Evolutionary conservation across 2,329 filamentous ascomycete genomes (phyloP), one percentile per base, ranked within the genome.

Genomic region (Aspergillus brunneoviolaceus): DNA sequence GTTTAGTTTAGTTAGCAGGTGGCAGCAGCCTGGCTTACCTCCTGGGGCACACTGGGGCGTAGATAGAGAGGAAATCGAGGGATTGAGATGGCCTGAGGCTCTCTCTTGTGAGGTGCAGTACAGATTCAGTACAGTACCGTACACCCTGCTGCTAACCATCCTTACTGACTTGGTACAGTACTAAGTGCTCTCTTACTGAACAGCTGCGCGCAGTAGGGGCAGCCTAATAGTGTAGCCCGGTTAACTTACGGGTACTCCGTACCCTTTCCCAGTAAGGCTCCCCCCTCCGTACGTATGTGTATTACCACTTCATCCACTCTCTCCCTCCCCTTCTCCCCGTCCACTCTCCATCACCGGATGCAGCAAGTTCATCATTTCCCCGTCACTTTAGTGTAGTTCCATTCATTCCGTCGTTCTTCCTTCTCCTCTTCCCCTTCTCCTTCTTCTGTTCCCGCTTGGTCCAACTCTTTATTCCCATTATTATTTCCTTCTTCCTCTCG

Each of bases 21-120:
- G 39, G 14, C 39, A 45, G 39, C 39, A 45, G 39, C 39, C 39
- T 45, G 39, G 50, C 50, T 52, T 39, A 33, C 50, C 35, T 45
- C 49, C 54, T 51, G 49, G 50, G 53, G 51, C 57, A 39, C 51
- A 21, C 14, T 48, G 51, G 52, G 57, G 58, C 60, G 60, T 62
- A 58, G 50, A 57, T 65, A 67, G 67, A 61, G 68, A 29, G 27
- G 27, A 29, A 65, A 56, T 50, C 61, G 61, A 61, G 62, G 61
- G 63, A 60, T 39, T 33, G 11, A 16, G 23, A 29, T 31, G 14
- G 50, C 50, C 50, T 51, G 50, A 51, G 50, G 50, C 50, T 51
- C 29, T 39, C 35, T 2, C 19, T n/a, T 7, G 27, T 29, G 27
- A 29, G 27, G 7, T 29, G 27, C 27, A 29, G 27, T 10, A 29